Base-by-base conservation (phyloP, 2,329 filamentous ascomycete species). In the Sporothrix dimorphospora region DNA sequence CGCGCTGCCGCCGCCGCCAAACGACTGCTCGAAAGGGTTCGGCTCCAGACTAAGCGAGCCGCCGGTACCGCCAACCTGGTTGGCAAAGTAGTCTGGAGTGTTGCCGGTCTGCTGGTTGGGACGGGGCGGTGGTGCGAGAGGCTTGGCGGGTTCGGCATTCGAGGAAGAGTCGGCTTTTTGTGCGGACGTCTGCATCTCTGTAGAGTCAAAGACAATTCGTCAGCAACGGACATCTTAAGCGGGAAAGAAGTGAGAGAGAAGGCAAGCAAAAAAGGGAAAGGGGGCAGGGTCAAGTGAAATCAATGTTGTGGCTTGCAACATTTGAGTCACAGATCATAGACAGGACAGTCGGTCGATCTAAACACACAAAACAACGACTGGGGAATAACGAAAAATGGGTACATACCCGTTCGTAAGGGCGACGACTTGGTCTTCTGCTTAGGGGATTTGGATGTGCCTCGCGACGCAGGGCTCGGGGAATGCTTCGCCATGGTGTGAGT, bases 21-120 rank as follows among this genome's bases (percentile, higher is more conserved):
- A 99, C 7, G 95, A 98, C 82, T 96, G 93, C 81, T 98, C 96
- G 79, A 99, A 98, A 9, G 96, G 95, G 82, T 99, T 98, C 73
- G 94, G 94, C 84, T 98, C 96, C 80, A 92, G 88, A 77, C 88
- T 91, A 79, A 94, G 82, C 70, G 85, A 87, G 76, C 83, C 85
- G 77, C 79, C 81, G 73, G 40, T 42, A 12, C 80, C 82, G 74
- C 63, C 63, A 12, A 79, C 86, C 74, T 87, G 84, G 72, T 84
- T 85, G 69, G 87, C 87, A 80, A 93, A 94, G 81, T 92, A 93
- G 78, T 94, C 91, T 63, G 89, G 86, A 9, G 88, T 88, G 77
- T 89, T 86, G 72, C 83, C 82, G 77, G 77, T 77, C 71, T 73
- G 72, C 55, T 87, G 87, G 75, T 83, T 83, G 71, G 90, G 88